phyloP scores from a whole-genome alignment of 2,329 filamentous ascomycete genomes.

The Aspergillus uvarum region DNA sequence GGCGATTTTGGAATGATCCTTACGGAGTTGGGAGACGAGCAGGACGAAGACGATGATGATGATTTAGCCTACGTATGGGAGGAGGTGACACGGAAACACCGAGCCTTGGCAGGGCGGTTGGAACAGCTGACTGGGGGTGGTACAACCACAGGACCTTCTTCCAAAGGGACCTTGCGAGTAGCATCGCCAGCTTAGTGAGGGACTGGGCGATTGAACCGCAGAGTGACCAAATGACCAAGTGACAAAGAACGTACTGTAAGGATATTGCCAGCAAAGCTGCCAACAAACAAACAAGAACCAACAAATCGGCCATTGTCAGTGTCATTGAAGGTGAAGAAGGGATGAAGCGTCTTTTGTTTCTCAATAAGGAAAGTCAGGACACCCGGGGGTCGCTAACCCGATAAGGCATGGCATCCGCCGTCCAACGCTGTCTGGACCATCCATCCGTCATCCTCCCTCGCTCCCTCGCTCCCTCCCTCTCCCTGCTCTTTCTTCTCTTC shows the following conservation, averaged over 20 bases:
- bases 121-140: slow-evolving; percentile 40
- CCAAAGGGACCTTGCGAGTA: slow-evolving; percentile 19
- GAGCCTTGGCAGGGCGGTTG: slow-evolving; percentile 72
- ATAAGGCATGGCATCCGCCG: slow-evolving; percentile 16
- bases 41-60: slow-evolving; percentile 43
- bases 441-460: slow-evolving; percentile 5
- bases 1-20: slow-evolving; percentile 91
- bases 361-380: slow-evolving; percentile 10
- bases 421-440: slow-evolving; percentile 20
- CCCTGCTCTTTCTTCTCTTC: neutral
- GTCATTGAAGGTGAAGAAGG: neutral
- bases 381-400: slow-evolving; percentile 15
- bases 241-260: neutral
- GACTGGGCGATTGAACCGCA: neutral
- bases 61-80: slow-evolving; percentile 69
- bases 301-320: neutral
- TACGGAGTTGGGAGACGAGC: slow-evolving; percentile 54
- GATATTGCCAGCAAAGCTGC: neutral
- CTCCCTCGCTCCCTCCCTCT: neutral
- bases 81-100: slow-evolving; percentile 83
- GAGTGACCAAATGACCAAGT: neutral
- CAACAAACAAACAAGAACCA: neutral
- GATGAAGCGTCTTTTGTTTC: slow-evolving; percentile 3
- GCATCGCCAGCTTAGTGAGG: slow-evolving; percentile 15
- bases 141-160: slow-evolving; percentile 15